Evolutionary conservation across 2,329 filamentous ascomycete species (phyloP), one percentile per base, ranked within the genome.

Genomic region (Neurospora crassa): DNA sequence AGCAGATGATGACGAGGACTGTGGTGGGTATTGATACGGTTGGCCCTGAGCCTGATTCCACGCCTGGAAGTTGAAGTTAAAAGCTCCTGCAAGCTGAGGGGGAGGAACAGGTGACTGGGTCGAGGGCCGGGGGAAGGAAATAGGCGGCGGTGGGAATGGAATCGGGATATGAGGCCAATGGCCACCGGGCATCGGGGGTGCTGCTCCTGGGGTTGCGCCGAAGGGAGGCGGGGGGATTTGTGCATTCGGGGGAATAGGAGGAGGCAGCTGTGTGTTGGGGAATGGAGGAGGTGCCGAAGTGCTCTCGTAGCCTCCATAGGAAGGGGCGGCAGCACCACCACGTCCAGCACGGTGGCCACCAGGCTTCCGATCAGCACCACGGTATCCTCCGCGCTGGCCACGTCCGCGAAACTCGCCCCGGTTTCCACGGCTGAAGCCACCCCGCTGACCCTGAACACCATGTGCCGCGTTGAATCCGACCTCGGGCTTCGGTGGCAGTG

Each of bases 331-430:
- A 68, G 76, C 74, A 11, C 78, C 76, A 34, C 79, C 77, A 40
- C 78, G 76, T 70, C 81, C 80, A 68, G 83, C 82, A 3, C 80
- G 79, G 3, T 78, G 74, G 3, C 80, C 82, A 47, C 81, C 78
- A 43, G 80, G 79, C 63, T 78, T 74, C 40, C 82, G 70, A 73
- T 76, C 82, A 59, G 78, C 79, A 0, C 82, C 82, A 29, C 81
- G 77, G 11, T 75, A 71, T 12, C 76, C 73, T 34, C 79, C 78
- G 29, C 81, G 78, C 16, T 81, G 78, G 34, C 83, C 83, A 71
- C 84, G 81, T 53, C 86, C 86, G 74, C 85, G 80, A 69, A 78
- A 80, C 63, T 84, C 82, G n/a, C 83, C 81, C 40, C 84, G 81
- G 18, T 82, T 80, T 10, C 84, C 82, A 14, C 83, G 78, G 20